Conservation (phyloP, 2,329 filamentous ascomycete genomes). For the Cercospora zeina region DNA sequence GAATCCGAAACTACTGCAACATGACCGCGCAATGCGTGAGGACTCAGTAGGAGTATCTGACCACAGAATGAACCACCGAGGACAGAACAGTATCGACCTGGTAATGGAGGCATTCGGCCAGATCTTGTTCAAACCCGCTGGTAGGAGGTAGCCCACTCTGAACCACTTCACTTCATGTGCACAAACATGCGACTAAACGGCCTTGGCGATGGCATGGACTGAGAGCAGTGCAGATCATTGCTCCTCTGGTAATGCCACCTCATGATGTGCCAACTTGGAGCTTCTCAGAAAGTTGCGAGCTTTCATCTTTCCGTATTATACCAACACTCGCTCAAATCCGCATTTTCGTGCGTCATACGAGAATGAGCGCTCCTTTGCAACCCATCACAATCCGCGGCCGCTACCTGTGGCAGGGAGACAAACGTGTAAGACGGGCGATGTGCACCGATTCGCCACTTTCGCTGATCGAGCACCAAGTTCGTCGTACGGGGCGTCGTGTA, state of each 20-base stretch:
- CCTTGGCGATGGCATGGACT: not conserved
- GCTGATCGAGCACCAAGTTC: not conserved
- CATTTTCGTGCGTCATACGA: not conserved
- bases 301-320: not conserved
- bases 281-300: not conserved
- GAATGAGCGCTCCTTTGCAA: not conserved
- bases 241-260: not conserved
- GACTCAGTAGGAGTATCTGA: not conserved
- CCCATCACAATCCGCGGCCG: not conserved
- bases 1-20: not conserved
- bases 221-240: not conserved
- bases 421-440: not conserved
- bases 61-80: not conserved
- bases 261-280: not conserved
- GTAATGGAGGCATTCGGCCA: not conserved
- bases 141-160: not conserved
- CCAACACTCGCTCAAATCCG: not conserved
- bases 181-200: not conserved
- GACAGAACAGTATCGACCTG: not conserved
- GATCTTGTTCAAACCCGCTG: not conserved
- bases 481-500: not conserved
- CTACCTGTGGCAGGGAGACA: not conserved
- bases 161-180: not conserved
- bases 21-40: not conserved
- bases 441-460: not conserved